These are phyloP conservation scores for Heliamphora pulchella DNA, from an alignment of 179 eudicot genomes.

Conservation along the genomic window DNA sequence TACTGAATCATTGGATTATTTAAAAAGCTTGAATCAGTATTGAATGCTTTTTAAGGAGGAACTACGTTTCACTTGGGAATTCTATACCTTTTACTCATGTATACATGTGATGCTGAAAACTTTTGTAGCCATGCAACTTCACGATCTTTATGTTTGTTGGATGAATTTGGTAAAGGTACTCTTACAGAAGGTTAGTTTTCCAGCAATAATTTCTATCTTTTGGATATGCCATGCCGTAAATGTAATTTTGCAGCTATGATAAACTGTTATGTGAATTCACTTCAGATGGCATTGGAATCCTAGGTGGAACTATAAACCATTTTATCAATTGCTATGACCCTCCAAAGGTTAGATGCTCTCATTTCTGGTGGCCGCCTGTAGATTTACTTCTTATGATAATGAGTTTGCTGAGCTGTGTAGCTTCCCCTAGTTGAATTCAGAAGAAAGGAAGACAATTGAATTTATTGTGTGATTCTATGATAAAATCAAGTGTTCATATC, in stretches of 20 bases:
- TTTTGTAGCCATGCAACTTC: slow-evolving; percentile 70
- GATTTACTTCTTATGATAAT: background rate
- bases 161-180: slow-evolving; percentile 98
- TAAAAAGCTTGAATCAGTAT: background rate
- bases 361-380: background rate
- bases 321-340: slow-evolving; percentile 58
- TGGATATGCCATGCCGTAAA: background rate
- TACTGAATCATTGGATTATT: too few relatives aligned
- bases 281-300: slow-evolving; percentile 97
- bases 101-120: slow-evolving; percentile 9
- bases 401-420: background rate
- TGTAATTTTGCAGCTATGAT: background rate
- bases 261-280: slow-evolving; percentile 19
- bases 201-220: slow-evolving; percentile 2
- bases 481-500: background rate
- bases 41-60: background rate
- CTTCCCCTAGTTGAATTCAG: background rate
- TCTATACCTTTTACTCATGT: background rate
- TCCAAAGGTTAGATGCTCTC: slow-evolving; percentile 61
- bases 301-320: slow-evolving; percentile 83
- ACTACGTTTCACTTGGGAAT: background rate
- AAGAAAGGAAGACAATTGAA: background rate
- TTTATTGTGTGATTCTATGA: background rate
- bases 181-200: slow-evolving; percentile 71
- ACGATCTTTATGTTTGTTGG: slow-evolving; percentile 79